Evolutionary conservation across 177 flowering plant species (phyloP), one percentile per base, ranked within the genome.

Genomic region (Vitis hybrid): DNA sequence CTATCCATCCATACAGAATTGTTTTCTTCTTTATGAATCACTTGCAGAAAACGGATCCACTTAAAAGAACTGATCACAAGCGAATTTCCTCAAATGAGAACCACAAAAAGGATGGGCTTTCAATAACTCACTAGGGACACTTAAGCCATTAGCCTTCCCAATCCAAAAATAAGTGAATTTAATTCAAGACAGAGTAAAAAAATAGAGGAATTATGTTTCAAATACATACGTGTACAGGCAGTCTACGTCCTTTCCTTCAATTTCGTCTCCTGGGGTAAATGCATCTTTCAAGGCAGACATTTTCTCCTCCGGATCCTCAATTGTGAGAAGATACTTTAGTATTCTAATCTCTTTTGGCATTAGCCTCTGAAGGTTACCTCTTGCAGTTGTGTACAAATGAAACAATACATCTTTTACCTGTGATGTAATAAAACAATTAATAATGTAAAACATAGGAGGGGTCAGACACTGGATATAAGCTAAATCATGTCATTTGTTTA

Each of bases 281-380:
- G 99, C 99, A 76, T 94, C 94, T n/a, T 82, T 80, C 14, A 95
- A 73, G 15, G 86, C 83, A 78, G 77, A 73, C 44, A 87, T 54
- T 57, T 58, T 82, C 81, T 85, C 87, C 69, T 87, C 87, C 14
- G 91, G 96, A 81, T 95, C 97, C 72, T 92, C 82, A 53, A 94
- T 83, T 15, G 80, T 85, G 67, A 95, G 90, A 71, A 95, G 85
- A 85, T 89, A 88, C 85, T 90, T 94, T 0, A 92, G 69, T 75
- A 95, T 94, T 75, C 94, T 84, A 14, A 90, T 77, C 80, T 90
- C 98, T 78, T 90, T 90, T 20, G 99, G 99, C 86, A 90, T 70
- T 19, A 72, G 86, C 79, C 89, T 89, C 80, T 92, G 90, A 66
- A 88, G 87, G 77, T 88, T 89, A 54, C 89, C 89, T 72, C 74